Conservation (phyloP, 805 yeast genomes). For the Monosporozyma servazzii region DNA sequence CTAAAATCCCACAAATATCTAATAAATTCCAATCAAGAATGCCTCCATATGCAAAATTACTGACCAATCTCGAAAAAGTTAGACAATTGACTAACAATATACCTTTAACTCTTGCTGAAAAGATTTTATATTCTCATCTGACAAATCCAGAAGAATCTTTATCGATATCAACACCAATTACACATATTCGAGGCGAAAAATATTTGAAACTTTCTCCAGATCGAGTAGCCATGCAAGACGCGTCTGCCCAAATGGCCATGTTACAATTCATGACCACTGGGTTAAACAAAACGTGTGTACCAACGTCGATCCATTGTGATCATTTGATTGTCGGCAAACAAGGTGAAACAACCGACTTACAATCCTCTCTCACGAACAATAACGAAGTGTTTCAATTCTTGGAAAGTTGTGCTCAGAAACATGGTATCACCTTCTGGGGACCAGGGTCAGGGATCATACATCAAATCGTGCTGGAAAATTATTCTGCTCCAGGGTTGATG, state of each 20-base stretch:
- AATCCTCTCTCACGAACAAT: slow-evolving; percentile 73
- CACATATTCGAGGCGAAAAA: slow-evolving; percentile 70
- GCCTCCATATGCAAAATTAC: slow-evolving; percentile 80
- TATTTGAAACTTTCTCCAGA: slow-evolving; percentile 93
- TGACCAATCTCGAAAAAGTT: slow-evolving; percentile 54
- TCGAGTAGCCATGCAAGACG: slow-evolving; percentile 99
- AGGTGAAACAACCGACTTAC: slow-evolving; percentile 80
- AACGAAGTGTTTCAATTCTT: slow-evolving; percentile 93
- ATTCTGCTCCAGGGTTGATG: slow-evolving; percentile 92
- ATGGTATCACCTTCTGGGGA: slow-evolving; percentile 97
- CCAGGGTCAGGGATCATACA: slow-evolving; percentile 99
- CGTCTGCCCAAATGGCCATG: slow-evolving; percentile 99
- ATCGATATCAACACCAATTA: slow-evolving; percentile 37
- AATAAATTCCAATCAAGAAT: slow-evolving; percentile 56
- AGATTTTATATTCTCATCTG: slow-evolving; percentile 86
- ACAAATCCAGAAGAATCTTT: slow-evolving; percentile 81
- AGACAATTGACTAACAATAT: slow-evolving; percentile 52
- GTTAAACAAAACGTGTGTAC: slow-evolving; percentile 77
- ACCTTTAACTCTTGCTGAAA: slow-evolving; percentile 91
- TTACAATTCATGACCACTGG: slow-evolving; percentile 97
- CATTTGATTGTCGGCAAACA: slow-evolving; percentile 95
- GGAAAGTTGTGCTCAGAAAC: slow-evolving; percentile 85
- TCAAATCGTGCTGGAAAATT: slow-evolving; percentile 94
- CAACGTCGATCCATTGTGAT: slow-evolving; percentile 95
- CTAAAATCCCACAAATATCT: slow-evolving; percentile 38